phyloP scores from a whole-genome alignment of 306 rosid species.

The Casuarina equisetifolia region DNA sequence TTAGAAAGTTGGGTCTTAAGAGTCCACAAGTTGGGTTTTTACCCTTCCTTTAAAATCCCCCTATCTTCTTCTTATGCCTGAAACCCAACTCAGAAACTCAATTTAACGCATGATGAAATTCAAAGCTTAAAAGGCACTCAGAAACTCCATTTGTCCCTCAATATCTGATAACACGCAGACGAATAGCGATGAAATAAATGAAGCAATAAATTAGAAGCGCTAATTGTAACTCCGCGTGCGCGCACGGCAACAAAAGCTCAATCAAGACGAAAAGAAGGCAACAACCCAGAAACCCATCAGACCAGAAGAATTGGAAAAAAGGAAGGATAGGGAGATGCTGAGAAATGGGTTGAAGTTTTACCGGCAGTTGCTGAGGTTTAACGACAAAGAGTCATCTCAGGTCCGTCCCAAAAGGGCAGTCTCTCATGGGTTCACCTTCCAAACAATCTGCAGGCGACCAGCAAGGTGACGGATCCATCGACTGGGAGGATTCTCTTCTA shows the following conservation, averaged over 20 bases:
- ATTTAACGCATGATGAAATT: neutral
- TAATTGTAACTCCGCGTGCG: neutral
- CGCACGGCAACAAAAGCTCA: neutral
- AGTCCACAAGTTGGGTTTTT: neutral
- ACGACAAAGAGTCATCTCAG: neutral
- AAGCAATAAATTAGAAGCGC: neutral
- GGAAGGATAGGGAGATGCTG: neutral
- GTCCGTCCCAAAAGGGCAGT: too few species aligned
- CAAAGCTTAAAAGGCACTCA: neutral
- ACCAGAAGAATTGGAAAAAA: neutral
- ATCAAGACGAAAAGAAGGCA: neutral
- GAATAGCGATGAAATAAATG: neutral
- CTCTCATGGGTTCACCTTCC: too few species aligned
- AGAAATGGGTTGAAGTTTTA: neutral
- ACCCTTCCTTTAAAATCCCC: neutral
- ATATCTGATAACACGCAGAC: neutral
- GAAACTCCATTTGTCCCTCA: neutral
- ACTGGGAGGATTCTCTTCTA: too few species aligned
- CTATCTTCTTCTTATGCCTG: neutral
- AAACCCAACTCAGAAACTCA: neutral
- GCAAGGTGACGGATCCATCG: too few species aligned
- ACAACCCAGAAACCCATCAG: neutral
- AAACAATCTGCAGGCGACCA: too few species aligned
- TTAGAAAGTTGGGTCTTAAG: neutral
- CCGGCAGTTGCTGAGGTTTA: neutral